phyloP scores from a whole-genome alignment of 352 stramenopile species.

The Phytophthora tubulina region DNA sequence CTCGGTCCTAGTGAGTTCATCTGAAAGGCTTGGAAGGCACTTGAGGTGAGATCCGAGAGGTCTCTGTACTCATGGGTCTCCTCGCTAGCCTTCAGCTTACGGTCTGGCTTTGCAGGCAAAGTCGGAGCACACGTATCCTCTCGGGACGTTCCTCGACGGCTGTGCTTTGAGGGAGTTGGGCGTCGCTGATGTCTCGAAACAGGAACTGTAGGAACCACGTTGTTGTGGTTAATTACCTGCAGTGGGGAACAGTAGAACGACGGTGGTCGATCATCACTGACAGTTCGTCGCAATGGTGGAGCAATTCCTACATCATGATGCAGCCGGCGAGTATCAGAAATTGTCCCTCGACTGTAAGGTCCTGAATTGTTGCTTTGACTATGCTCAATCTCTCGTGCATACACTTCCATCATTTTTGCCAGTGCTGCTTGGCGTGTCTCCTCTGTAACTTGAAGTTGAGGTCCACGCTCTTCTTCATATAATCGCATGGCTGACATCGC shows the following conservation, averaged over 20 bases:
- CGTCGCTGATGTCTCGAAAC: conserved; percentile 17
- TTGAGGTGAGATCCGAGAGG: conserved; percentile 71
- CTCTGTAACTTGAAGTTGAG: conserved; percentile 54
- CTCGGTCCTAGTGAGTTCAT: conserved; percentile 42
- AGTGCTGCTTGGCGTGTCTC: conserved; percentile 68
- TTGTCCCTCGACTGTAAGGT: conserved; percentile 27
- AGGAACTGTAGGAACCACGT: background rate
- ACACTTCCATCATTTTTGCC: conserved; percentile 83
- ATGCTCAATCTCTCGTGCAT: conserved; percentile 73
- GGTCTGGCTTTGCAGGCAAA: conserved; percentile 9
- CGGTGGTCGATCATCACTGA: conserved; percentile 35
- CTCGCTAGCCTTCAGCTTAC: conserved; percentile 19
- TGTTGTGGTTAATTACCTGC: conserved; percentile 23
- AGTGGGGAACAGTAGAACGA: conserved; percentile 33
- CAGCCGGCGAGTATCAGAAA: conserved; percentile 28
- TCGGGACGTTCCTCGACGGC: background rate
- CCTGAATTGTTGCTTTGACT: conserved; percentile 31
- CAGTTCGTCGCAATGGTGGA: conserved; percentile 34
- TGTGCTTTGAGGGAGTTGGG: conserved; percentile 5
- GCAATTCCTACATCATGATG: conserved; percentile 21
- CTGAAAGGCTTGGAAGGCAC: conserved; percentile 71
- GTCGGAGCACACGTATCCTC: conserved; percentile 4
- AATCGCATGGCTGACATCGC: conserved; percentile 81
- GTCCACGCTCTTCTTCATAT: conserved; percentile 73
- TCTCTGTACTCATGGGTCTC: conserved; percentile 57